These are phyloP conservation scores for Bathelium albidoporum DNA, from an alignment of 495 filamentous ascomycete genomes.

Conservation along the genomic window DNA sequence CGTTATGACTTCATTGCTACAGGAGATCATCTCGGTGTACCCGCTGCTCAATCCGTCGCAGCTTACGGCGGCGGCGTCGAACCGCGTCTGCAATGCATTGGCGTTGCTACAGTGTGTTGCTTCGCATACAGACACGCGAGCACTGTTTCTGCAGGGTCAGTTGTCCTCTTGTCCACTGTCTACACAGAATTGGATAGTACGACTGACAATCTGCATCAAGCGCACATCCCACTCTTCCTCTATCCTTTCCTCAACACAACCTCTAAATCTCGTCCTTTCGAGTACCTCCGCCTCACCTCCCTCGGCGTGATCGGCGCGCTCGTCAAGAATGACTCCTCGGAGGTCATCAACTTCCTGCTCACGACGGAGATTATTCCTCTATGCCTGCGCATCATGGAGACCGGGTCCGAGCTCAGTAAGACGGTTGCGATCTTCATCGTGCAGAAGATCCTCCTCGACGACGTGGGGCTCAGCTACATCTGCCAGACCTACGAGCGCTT, in stretches of 20 bases:
- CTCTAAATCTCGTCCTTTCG: conserved; percentile 94
- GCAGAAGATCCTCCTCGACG: conserved; percentile 97
- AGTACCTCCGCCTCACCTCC: conserved; percentile 94
- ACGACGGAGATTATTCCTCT: conserved; percentile 98
- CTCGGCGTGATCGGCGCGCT: conserved; percentile 96
- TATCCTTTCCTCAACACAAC: conserved; percentile 99
- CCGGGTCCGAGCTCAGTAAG: conserved; percentile 95
- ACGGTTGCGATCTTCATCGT: conserved; percentile 99
- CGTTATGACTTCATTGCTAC: conserved; percentile 94
- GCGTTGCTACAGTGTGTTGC: conserved; percentile 96
- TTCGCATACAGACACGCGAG: conserved; percentile 91
- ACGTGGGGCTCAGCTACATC: conserved; percentile 95
- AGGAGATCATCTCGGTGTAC: conserved; percentile 99
- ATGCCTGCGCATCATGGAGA: conserved; percentile 98
- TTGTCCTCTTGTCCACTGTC: conserved; percentile 6
- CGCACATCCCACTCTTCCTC: conserved; percentile 96
- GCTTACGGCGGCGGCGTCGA: conserved; percentile 90
- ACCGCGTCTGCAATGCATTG: conserved; percentile 95
- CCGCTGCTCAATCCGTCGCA: conserved; percentile 92
- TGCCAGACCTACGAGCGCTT: conserved; percentile 99
- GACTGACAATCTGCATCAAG: conserved; percentile 35
- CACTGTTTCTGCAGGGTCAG: conserved; percentile 82
- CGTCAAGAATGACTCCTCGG: conserved; percentile 97
- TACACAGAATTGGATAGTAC: background rate
- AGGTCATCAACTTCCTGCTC: conserved; percentile 97